Evolutionary conservation across 495 filamentous ascomycete species (phyloP), one percentile per base, ranked within the genome.

Genomic region (Penicillium tannophilum): DNA sequence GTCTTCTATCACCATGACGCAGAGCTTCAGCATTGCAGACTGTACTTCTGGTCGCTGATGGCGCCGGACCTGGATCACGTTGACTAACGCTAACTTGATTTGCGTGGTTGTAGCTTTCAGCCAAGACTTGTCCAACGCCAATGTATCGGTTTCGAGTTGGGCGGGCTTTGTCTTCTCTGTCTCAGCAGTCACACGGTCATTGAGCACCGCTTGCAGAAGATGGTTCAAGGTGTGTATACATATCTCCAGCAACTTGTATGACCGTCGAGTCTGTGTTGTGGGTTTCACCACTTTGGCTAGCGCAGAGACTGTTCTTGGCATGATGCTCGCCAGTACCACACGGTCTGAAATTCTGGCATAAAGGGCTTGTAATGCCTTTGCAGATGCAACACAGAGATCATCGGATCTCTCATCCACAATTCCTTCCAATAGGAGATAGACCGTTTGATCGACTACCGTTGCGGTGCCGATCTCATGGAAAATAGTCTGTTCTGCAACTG

Each of bases 301-400:
- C 6, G 86, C 82, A 8, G 93, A 97, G 1, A 97, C 86, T 4
- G 92, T 91, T 8, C 95, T 90, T 8, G 94, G 94, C 63, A 97
- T 83, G 61, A 98, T 92, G 49, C 83, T 90, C 4, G 89, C 88
- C 48, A 96, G 79, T 4, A 90, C 83, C 10, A 90, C 79, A 48
- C 81, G 80, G 67, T 94, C 89, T 56, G 75, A 82, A 17, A 96
- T 80, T 20, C 84, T 82, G 14, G 66, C 59, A 57, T 86, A 82
- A 31, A 95, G 75, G 7, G 79, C 78, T 12, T 86, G 66, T n/a
- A 96, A 70, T 20, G 90, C 83, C 12, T 73, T 66, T 5, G 90
- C 73, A 6, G 90, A 90, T 52, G 87, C 78, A 2, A 88, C 59
- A 62, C 91, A 91, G 5, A 92, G 72, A 33, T 84, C 77, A 50